These are phyloP conservation scores for Spergularia azorica DNA, from an alignment of 179 eudicot genomes.

Conservation along the genomic window DNA sequence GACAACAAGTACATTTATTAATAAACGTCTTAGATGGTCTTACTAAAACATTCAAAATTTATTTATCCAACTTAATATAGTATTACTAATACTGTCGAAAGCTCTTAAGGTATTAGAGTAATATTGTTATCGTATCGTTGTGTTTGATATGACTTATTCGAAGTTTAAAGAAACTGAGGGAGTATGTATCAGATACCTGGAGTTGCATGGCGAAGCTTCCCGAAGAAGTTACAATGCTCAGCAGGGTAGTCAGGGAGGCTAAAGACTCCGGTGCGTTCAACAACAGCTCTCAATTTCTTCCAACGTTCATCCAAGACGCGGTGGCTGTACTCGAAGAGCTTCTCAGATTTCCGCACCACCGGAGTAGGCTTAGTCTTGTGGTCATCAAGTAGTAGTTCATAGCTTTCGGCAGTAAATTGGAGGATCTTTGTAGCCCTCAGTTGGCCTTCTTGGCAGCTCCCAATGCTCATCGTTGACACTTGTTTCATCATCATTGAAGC, in stretches of 20 bases:
- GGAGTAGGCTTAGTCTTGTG: not conserved
- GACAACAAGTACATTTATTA: too few species aligned
- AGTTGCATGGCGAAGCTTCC: slow-evolving; percentile 36
- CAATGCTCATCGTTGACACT: not conserved
- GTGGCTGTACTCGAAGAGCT: slow-evolving; percentile 37
- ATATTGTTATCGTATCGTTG: too few species aligned
- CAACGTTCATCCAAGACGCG: slow-evolving; percentile 51
- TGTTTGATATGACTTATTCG: too few species aligned
- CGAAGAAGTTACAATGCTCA: slow-evolving; percentile 46
- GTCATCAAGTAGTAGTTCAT: not conserved
- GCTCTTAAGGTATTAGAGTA: too few species aligned
- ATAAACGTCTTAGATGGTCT: too few species aligned
- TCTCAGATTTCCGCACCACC: not conserved
- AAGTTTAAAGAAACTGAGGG: too few species aligned
- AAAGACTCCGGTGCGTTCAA: slow-evolving; percentile 32
- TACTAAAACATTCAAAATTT: too few species aligned
- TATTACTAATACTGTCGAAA: too few species aligned
- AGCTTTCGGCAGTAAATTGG: not conserved
- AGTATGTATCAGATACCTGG: slow-evolving; percentile 47
- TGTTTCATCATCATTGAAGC: slow-evolving; percentile 5
- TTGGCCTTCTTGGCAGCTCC: slow-evolving; percentile 13
- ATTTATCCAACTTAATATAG: too few species aligned
- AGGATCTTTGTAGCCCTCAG: slow-evolving; percentile 12
- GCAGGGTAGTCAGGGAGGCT: slow-evolving; percentile 37
- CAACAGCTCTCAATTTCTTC: slow-evolving; percentile 44